Evolutionary conservation across 164 flowering plant genomes (phyloP), one percentile per base, ranked within the genome.

Genomic region (Liriodendron chinense): DNA sequence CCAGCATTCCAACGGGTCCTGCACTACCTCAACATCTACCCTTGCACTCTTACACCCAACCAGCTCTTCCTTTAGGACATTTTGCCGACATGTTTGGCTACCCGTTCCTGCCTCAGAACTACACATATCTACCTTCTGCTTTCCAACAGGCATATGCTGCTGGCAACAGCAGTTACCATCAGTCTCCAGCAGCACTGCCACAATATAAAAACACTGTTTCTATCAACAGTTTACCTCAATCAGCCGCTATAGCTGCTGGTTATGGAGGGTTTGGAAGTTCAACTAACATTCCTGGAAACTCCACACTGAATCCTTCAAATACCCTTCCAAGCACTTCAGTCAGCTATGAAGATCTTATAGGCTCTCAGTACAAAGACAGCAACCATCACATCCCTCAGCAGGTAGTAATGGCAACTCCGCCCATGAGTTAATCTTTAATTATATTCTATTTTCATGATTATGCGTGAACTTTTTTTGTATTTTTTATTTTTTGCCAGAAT

Each of bases 321-420:
- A 90, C 88, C 14, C 85, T 91, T 70, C 80, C 87, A 47, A 91
- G 89, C 74, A 81, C 97, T 28, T 84, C 87, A 26, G 74, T 88
- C 20, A 82, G 91, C 63, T 96, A 92, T 75, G 98, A 96, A 70
- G 98, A 92, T 75, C 80, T 86, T 63, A 71, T 91, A 74, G 84
- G 83, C 78, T 89, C 98, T 75, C 99, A 96, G 74, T 92, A 88
- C 89, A 96, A 92, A 82, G 97, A 91, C 48, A 82, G 62, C 73
- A 89, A 71, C 76, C 93, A 89, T 74, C 84, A 87, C 77, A 73
- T 91, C 59, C 83, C 94, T 43, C 98, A 90, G 80, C 99, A 96
- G 96, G 94, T 89, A 83, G 49, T 64, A 20, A n/a, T 53, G 48
- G 48, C 3, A 14, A 12, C 2, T 43, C 16, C 25, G n/a, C 18